phyloP scores from a whole-genome alignment of 2,329 filamentous ascomycete species.

The Ceratocystiopsis minuta region DNA sequence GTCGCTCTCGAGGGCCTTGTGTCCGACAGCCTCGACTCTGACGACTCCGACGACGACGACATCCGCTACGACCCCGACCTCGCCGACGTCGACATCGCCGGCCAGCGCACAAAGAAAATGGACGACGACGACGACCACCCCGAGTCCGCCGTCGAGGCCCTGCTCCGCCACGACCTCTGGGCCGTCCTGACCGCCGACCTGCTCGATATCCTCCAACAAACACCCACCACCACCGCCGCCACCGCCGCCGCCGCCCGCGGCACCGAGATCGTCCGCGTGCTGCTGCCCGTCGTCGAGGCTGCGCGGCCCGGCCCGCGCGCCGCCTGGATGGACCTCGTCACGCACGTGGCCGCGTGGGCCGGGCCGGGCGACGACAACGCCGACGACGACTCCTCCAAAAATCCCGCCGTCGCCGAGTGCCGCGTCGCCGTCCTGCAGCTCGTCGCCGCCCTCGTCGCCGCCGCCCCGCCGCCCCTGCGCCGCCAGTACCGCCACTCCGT shows the following conservation, averaged over 20 bases:
- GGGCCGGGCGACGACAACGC: constrained; percentile 24
- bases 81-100: background rate
- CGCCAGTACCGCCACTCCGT: constrained; percentile 34
- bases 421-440: constrained; percentile 37
- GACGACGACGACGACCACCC: constrained; percentile 9
- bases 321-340: constrained; percentile 39
- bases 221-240: background rate
- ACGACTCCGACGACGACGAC: constrained; percentile 22
- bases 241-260: constrained; percentile 24
- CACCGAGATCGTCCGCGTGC: constrained; percentile 35
- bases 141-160: constrained; percentile 28
- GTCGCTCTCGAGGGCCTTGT: constrained; percentile 40
- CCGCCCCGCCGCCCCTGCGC: constrained; percentile 26
- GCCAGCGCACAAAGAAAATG: background rate
- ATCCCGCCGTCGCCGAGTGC: constrained; percentile 24
- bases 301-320: constrained; percentile 25
- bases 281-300: constrained; percentile 33
- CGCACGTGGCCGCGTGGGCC: constrained; percentile 29
- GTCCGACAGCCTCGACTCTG: constrained; percentile 17
- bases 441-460: constrained; percentile 30
- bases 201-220: constrained; percentile 19
- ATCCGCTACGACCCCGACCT: constrained; percentile 4
- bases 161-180: constrained; percentile 35
- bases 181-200: constrained; percentile 29
- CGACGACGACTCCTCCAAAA: constrained; percentile 23